phyloP scores from a whole-genome alignment of 495 filamentous ascomycete genomes.

The Podospora fimiseda region DNA sequence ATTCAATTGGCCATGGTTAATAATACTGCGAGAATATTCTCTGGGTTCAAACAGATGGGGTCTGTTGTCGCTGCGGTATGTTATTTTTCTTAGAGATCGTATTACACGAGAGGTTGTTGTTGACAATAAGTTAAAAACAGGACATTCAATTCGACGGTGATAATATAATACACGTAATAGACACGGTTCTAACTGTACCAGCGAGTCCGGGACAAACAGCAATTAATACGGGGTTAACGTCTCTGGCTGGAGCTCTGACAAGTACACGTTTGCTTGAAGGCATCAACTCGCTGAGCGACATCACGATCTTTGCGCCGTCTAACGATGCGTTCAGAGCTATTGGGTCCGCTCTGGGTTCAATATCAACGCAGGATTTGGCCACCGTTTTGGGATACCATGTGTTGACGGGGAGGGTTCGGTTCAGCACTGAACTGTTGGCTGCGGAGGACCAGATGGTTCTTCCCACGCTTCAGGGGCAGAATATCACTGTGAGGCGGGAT shows the following conservation, averaged over 20 bases:
- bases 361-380: constrained; percentile 13
- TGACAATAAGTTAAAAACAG: constrained; percentile 1
- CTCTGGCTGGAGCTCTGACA: constrained; percentile 51
- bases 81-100: neutral
- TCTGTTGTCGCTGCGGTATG: constrained; percentile 18
- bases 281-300: constrained; percentile 37
- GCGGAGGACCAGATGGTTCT: constrained; percentile 30
- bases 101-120: too few species aligned
- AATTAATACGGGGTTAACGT: constrained; percentile 40
- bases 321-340: constrained; percentile 24
- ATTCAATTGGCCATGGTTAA: constrained; percentile 16
- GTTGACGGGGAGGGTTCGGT: constrained; percentile 32
- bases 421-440: constrained; percentile 31
- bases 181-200: constrained; percentile 53
- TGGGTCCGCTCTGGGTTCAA: constrained; percentile 11
- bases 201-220: constrained; percentile 14
- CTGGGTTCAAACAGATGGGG: constrained; percentile 19
- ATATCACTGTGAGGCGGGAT: constrained; percentile 37
- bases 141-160: constrained; percentile 39
- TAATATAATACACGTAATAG: constrained; percentile 60
- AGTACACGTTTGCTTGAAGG: constrained; percentile 37
- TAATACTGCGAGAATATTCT: constrained; percentile 17
- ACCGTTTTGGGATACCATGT: constrained; percentile 29
- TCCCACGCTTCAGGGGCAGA: constrained; percentile 28
- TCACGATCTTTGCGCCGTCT: constrained; percentile 57